These are phyloP conservation scores for Saccharomyces pastorianus DNA, from an alignment of 1,139 yeast species.

Conservation along the genomic window DNA sequence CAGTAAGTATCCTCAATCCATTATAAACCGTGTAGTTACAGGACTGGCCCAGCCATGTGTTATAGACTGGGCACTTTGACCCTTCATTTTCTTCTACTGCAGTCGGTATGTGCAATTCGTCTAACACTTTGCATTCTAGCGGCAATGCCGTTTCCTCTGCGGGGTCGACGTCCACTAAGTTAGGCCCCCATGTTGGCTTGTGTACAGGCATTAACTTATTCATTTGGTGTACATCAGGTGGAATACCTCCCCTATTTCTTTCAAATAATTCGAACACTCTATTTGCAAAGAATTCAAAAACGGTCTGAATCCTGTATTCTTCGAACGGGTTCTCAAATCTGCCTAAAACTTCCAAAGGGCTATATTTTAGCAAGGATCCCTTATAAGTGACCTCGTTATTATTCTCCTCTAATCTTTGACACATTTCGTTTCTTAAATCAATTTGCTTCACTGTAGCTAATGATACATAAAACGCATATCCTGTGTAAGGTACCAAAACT, in stretches of 20 bases:
- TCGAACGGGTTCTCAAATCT: slow-evolving; percentile 83
- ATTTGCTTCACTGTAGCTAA: slow-evolving; percentile 50
- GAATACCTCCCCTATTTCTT: slow-evolving; percentile 62
- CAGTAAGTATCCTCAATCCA: slow-evolving; percentile 70
- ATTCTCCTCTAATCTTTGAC: slow-evolving; percentile 17
- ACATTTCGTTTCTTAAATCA: slow-evolving; percentile 38
- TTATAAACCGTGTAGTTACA: slow-evolving; percentile 69
- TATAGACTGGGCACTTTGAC: slow-evolving; percentile 24
- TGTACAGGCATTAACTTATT: slow-evolving; percentile 50
- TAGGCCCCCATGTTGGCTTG: slow-evolving; percentile 38
- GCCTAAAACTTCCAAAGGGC: slow-evolving; percentile 57
- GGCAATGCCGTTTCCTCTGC: slow-evolving; percentile 27
- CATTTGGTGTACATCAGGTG: slow-evolving; percentile 40
- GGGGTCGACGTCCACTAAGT: slow-evolving; percentile 30
- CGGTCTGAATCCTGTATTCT: slow-evolving; percentile 86
- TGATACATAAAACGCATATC: slow-evolving; percentile 59
- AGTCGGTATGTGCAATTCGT: background rate
- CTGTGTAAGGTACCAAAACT: slow-evolving; percentile 53
- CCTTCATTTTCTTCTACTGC: slow-evolving; percentile 5
- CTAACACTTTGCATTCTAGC: background rate
- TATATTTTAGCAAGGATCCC: slow-evolving; percentile 31
- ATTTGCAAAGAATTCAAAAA: slow-evolving; percentile 73
- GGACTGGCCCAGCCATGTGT: slow-evolving; percentile 92
- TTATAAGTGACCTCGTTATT: slow-evolving; percentile 21
- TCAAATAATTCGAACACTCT: slow-evolving; percentile 65